Percentiles rank a stretch among this genome's conserved stretches.
Conservation (phyloP, 2,329 filamentous ascomycete genomes). For the Daldinia sp. region DNA sequence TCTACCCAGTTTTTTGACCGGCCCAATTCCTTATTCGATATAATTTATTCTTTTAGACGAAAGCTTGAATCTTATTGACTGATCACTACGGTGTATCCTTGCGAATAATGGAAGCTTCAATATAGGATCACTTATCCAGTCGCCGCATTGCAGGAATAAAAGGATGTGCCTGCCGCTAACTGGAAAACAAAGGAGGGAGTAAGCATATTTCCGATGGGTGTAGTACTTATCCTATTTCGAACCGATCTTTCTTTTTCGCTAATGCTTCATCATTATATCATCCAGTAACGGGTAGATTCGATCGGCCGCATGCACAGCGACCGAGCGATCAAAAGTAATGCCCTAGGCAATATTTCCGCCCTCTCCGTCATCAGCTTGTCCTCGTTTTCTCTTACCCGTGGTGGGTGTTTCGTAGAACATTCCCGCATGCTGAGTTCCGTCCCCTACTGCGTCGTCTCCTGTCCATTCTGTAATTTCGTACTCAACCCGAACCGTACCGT, state of each 20-base stretch:
- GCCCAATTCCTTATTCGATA: conserved; percentile 36
- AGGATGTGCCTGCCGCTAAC: conserved; percentile 18
- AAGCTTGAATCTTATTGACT: conserved; percentile 35
- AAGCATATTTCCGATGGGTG: conserved; percentile 24
- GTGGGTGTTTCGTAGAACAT: conserved; percentile 53
- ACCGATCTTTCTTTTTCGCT: conserved; percentile 21
- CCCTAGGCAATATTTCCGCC: conserved; percentile 21
- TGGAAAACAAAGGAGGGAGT: conserved; percentile 18
- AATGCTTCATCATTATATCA: conserved; percentile 29
- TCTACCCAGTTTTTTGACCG: conserved; percentile 35
- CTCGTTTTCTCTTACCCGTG: conserved; percentile 66
- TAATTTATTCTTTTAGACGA: conserved; percentile 30
- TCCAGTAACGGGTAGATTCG: conserved; percentile 14
- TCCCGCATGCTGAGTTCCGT: conserved; percentile 48
- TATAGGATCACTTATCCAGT: conserved; percentile 18
- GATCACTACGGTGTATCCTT: conserved; percentile 33
- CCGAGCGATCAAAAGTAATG: conserved; percentile 18
- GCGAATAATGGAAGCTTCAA: conserved; percentile 22
- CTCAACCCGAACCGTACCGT: conserved; percentile 76
- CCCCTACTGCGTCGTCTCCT: conserved; percentile 61
- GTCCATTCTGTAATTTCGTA: conserved; percentile 88
- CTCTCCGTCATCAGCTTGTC: conserved; percentile 53
- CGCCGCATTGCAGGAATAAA: conserved; percentile 21
- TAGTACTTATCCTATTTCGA: conserved; percentile 28
- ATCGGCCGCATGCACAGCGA: conserved; percentile 31